Evolutionary conservation across 1,284 basidiomycete species (phyloP).

Genomic region (Microbotryomycetes sp.): DNA sequence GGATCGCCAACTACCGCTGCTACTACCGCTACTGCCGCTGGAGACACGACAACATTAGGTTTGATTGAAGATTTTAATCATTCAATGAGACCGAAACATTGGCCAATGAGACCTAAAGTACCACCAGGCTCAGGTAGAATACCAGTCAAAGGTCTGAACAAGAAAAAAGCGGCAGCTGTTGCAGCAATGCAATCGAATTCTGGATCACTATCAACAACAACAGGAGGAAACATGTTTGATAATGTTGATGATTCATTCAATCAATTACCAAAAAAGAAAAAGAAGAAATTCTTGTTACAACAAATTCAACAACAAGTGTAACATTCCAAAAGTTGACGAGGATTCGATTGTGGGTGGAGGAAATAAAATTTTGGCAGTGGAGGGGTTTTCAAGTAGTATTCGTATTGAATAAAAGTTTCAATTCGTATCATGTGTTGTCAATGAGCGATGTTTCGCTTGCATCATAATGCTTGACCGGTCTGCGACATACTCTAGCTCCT

Average conservation of each 20-base stretch:
- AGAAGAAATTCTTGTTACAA: background rate
- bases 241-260: conserved; percentile 3
- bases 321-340: too few relatives aligned
- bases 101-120: conserved; percentile 20
- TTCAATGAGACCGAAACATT: conserved; percentile 4
- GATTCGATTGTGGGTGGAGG: too few relatives aligned
- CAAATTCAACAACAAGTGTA: background rate
- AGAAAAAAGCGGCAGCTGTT: conserved; percentile 4
- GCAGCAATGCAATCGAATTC: background rate
- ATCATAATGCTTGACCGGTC: too few relatives aligned
- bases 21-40: too few relatives aligned
- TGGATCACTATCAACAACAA: too few relatives aligned
- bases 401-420: too few relatives aligned
- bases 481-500: too few relatives aligned
- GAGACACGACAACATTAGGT: background rate
- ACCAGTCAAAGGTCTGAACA: conserved; percentile 21
- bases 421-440: too few relatives aligned
- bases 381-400: too few relatives aligned
- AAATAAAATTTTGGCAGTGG: too few relatives aligned
- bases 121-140: conserved; percentile 15
- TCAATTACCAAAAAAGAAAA: conserved; percentile 1
- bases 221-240: background rate
- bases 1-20: background rate
- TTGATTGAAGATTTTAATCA: background rate
- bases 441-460: too few relatives aligned